A percentile compares a stretch with the other conserved stretches of the same genome.
Evolutionary conservation across 108 stramenopile genomes (phyloP).

Genomic region (Pelagomonas calceolata): DNA sequence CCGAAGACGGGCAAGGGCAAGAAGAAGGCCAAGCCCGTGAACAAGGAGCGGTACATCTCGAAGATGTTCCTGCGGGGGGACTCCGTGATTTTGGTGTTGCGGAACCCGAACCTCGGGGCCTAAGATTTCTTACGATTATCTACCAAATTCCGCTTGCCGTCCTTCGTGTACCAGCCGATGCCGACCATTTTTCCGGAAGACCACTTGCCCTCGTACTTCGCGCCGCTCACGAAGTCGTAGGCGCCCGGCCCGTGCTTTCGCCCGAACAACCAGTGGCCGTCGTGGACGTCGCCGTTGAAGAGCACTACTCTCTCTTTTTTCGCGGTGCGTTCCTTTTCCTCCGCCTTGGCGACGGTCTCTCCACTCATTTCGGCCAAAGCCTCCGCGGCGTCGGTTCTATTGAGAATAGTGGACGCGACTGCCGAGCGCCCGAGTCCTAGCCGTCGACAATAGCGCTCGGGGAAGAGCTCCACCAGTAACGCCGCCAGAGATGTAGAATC

Average conservation of each 20-base stretch:
- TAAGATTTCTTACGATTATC: neutral
- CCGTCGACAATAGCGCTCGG: neutral
- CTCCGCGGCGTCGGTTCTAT: neutral
- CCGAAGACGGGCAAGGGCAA: conserved; percentile 84
- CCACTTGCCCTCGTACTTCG: neutral
- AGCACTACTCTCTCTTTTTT: neutral
- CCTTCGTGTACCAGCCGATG: neutral
- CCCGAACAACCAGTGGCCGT: neutral
- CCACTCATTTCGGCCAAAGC: neutral
- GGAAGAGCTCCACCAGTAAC: neutral
- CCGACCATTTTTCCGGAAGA: neutral
- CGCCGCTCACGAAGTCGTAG: neutral
- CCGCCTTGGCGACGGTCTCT: neutral
- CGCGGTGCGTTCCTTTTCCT: neutral
- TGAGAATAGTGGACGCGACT: neutral
- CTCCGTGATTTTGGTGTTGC: conserved; percentile 87
- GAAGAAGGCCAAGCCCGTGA: conserved; percentile 68
- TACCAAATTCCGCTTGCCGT: neutral
- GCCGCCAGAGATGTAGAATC: neutral
- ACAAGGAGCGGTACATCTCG: conserved; percentile 91
- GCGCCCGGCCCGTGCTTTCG: neutral
- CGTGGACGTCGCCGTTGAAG: neutral
- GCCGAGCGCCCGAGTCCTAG: neutral
- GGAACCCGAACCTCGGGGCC: conserved; percentile 58
- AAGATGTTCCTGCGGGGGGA: conserved; percentile 98